Evolutionary conservation across 2,329 filamentous ascomycete genomes (phyloP).

Genomic region (Tetracladium maxilliforme): DNA sequence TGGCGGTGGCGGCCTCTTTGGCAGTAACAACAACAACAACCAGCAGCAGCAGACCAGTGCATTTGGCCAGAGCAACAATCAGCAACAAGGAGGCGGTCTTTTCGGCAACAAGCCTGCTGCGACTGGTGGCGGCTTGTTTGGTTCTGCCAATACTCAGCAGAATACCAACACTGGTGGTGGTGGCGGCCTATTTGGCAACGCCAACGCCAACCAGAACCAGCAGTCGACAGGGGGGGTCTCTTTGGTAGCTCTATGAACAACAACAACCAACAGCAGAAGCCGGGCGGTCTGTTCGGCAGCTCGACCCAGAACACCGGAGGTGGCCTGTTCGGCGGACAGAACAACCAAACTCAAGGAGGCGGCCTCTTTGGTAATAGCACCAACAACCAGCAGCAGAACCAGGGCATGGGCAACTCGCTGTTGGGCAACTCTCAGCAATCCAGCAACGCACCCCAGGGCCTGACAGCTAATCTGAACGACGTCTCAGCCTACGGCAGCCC

Average conservation of each 20-base stretch:
- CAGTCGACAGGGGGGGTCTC: slow-evolving; percentile 6
- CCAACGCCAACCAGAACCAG: slow-evolving; percentile 12
- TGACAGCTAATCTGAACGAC: slow-evolving; percentile 70
- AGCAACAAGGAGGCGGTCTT: slow-evolving; percentile 13
- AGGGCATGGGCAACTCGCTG: slow-evolving; percentile 37
- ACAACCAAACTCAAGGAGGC: slow-evolving; percentile 34
- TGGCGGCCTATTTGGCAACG: slow-evolving; percentile 21
- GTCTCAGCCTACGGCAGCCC: slow-evolving; percentile 82
- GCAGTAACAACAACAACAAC: slow-evolving; percentile 17
- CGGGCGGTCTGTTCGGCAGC: slow-evolving; percentile 15
- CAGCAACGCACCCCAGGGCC: slow-evolving; percentile 35
- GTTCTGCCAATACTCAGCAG: background rate
- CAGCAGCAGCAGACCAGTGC: slow-evolving; percentile 23
- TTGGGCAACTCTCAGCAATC: slow-evolving; percentile 42
- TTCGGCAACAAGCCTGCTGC: slow-evolving; percentile 20
- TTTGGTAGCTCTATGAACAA: slow-evolving; percentile 16
- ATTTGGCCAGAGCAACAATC: slow-evolving; percentile 25
- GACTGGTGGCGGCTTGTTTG: slow-evolving; percentile 4
- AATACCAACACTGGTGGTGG: slow-evolving; percentile 13
- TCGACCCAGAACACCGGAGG: slow-evolving; percentile 20
- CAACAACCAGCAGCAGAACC: slow-evolving; percentile 31
- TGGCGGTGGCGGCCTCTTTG: slow-evolving; percentile 20
- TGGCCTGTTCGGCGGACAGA: slow-evolving; percentile 31
- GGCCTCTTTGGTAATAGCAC: slow-evolving; percentile 41
- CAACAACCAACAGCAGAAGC: slow-evolving; percentile 23